phyloP scores from a whole-genome alignment of 2,329 filamentous ascomycete genomes.

The Fusarium haematococcum region DNA sequence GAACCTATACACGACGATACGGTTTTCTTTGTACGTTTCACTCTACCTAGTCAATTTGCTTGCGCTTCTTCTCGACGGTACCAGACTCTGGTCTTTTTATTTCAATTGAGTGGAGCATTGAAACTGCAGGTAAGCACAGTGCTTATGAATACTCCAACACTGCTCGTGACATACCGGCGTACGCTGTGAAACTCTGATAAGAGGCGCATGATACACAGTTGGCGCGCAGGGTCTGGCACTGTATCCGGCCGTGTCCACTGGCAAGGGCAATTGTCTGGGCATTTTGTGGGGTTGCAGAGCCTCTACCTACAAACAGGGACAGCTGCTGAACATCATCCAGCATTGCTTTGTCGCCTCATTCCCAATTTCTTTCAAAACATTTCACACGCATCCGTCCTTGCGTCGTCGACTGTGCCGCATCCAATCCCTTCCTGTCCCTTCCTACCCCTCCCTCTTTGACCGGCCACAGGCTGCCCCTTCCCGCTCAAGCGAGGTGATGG shows the following conservation, averaged over 20 bases:
- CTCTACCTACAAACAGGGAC: conserved; percentile 27
- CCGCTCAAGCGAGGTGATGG: conserved; percentile 8
- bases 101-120: background rate
- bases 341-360: conserved; percentile 13
- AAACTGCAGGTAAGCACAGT: background rate
- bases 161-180: background rate
- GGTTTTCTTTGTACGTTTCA: background rate
- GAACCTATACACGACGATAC: background rate
- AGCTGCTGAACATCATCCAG: conserved; percentile 30
- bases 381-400: background rate
- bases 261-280: conserved; percentile 25
- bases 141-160: background rate
- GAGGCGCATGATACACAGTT: conserved; percentile 6
- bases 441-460: background rate
- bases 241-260: background rate
- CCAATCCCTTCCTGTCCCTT: background rate
- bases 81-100: background rate
- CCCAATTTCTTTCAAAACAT: conserved; percentile 10
- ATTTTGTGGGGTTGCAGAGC: conserved; percentile 33
- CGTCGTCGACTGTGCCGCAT: background rate
- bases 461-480: background rate
- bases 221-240: background rate
- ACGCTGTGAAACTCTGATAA: background rate
- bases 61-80: background rate
- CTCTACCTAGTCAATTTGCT: background rate